phyloP scores from a whole-genome alignment of 2,329 filamentous ascomycete species.

The Fusarium palustre region DNA sequence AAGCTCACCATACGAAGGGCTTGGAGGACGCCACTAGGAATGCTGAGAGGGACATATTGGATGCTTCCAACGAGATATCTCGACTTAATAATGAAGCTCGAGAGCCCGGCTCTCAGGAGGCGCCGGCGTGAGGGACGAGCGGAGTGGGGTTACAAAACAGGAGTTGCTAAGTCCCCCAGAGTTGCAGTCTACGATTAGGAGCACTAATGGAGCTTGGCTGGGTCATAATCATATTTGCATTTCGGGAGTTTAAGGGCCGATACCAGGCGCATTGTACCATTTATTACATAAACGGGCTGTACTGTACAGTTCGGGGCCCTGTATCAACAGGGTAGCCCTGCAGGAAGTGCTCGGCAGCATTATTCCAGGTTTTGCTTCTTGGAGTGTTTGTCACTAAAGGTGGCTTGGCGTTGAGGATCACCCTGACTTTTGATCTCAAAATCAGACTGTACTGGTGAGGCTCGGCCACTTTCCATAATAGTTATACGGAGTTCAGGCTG shows the following conservation, averaged over 20 bases:
- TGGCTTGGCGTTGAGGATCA: conserved; percentile 27
- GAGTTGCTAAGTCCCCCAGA: conserved; percentile 40
- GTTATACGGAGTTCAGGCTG: background rate
- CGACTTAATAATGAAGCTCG: conserved; percentile 18
- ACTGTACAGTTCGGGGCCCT: conserved; percentile 22
- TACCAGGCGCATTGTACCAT: conserved; percentile 41
- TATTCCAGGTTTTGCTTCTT: conserved; percentile 11
- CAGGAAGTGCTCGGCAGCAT: conserved; percentile 8
- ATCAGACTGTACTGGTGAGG: conserved; percentile 3
- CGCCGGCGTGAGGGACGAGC: conserved; percentile 25
- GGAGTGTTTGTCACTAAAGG: background rate
- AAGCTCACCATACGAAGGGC: conserved; percentile 52
- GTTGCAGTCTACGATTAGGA: conserved; percentile 37
- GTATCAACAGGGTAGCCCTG: conserved; percentile 5
- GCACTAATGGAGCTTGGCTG: conserved; percentile 42
- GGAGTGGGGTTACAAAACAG: conserved; percentile 36
- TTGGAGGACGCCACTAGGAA: conserved; percentile 44
- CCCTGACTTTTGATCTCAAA: conserved; percentile 2
- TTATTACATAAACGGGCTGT: conserved; percentile 35
- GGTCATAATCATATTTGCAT: conserved; percentile 41
- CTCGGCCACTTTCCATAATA: background rate
- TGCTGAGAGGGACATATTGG: conserved; percentile 38
- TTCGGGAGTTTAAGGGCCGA: conserved; percentile 42
- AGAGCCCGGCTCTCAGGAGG: conserved; percentile 25
- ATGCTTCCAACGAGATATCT: conserved; percentile 28